Evolutionary conservation across 352 stramenopile species (phyloP).

Genomic region (Globisporangium cederbergense): DNA sequence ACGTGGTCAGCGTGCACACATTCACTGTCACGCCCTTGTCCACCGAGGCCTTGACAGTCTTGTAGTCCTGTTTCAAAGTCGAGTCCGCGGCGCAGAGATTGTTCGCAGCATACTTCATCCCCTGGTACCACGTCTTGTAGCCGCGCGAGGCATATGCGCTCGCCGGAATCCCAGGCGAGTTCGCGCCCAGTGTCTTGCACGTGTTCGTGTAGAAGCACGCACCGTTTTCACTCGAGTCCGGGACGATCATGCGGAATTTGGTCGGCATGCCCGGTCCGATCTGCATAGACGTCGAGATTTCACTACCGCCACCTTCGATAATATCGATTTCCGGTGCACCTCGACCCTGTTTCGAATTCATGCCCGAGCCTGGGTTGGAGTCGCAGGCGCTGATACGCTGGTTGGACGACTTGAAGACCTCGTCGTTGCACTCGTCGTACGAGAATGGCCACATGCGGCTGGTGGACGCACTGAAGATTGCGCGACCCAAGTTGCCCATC

Average conservation of each 20-base stretch:
- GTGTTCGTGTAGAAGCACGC: too few species aligned
- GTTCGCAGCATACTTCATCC: constrained; percentile 4
- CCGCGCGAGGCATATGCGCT: neutral
- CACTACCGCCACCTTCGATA: constrained; percentile 60
- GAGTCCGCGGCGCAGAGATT: neutral
- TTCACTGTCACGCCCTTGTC: neutral
- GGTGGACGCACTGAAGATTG: constrained; percentile 18
- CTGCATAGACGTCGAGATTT: constrained; percentile 73
- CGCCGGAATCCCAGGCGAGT: neutral
- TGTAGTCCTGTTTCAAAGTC: neutral
- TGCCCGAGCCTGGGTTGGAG: constrained; percentile 68
- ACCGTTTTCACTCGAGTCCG: neutral
- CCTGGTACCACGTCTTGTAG: constrained; percentile 6
- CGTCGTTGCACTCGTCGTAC: constrained; percentile 73
- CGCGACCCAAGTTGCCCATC: too few species aligned
- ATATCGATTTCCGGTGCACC: constrained; percentile 89
- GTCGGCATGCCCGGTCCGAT: constrained; percentile 30
- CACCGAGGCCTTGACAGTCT: neutral
- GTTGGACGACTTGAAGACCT: constrained; percentile 51
- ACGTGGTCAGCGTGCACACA: neutral
- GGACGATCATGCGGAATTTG: constrained; percentile 2
- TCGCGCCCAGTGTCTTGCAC: neutral
- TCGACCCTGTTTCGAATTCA: constrained; percentile 60
- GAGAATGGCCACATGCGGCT: constrained; percentile 88
- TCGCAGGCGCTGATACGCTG: constrained; percentile 85